Evolutionary conservation across 352 stramenopile genomes (phyloP), one percentile per base, ranked within the genome.

Genomic region (Plasmopara halstedii): DNA sequence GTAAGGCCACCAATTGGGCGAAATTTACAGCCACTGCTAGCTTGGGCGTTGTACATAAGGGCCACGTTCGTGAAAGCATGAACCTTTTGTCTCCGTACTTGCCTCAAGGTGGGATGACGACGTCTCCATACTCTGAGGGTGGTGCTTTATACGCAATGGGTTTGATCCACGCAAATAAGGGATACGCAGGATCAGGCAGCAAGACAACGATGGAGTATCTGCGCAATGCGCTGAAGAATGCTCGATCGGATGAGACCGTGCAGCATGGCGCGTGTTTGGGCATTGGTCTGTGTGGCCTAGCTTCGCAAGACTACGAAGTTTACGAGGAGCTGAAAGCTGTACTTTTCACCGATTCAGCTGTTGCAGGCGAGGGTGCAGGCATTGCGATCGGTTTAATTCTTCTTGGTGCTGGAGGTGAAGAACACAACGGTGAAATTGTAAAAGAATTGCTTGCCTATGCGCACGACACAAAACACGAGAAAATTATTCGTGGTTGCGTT

Each of bases 391-490:
- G 97, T 25, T 82, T 99, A 50, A 79, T 97, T 11, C 70, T 99
- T 22, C 82, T 98, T 11, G 96, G 97, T n/a, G 90, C 82, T 44
- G 95, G 94, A 26, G 80, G 85, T 39, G 81, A 95, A 39, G 84
- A 81, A 47, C 76, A 72, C 31, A 83, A 87, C 41, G 74, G 73
- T 25, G 78, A 90, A 18, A 89, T 92, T 37, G 59, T 94, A 20
- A 94, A 89, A 50, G 94, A 99, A 50, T 67, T 99, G 46, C 70
- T 98, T n/a, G 89, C 91, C 27, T 99, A 99, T 61, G 91, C 95
- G 14, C 85, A 98, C 54, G 95, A 99, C 56, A 99, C 96, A 11
- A 92, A 97, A 50, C 96, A 99, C 74, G 97, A 99, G 69, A 99
- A 99, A 67, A 99, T 99, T 58, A 99, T 99, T 55, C 93, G 96